phyloP scores from a whole-genome alignment of 257 asterid genomes.

The Plantago elongata region DNA sequence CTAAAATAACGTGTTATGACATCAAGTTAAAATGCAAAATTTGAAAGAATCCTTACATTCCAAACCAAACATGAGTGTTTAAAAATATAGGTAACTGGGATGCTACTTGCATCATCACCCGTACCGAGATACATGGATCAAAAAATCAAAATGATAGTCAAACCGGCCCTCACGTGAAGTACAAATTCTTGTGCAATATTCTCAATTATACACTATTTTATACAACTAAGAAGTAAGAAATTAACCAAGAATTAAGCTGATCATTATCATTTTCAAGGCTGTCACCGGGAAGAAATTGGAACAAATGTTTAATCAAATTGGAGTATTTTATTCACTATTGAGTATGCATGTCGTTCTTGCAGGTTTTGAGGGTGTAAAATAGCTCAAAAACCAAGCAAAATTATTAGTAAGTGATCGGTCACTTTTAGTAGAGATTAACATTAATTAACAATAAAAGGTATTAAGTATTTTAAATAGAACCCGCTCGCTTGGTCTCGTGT shows the following conservation, averaged over 20 bases:
- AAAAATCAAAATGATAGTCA: slow-evolving; percentile 32
- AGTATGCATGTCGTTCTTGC: slow-evolving; percentile 4
- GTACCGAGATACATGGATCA: slow-evolving; percentile 28
- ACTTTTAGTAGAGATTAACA: too few species aligned
- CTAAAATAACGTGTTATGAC: not conserved
- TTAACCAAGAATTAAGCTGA: slow-evolving; percentile 19
- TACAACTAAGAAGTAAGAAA: not conserved
- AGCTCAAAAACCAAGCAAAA: slow-evolving; percentile 49
- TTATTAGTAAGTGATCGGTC: slow-evolving; percentile 8
- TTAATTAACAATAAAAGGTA: not conserved
- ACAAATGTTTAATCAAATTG: too few species aligned
- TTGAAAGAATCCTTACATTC: not conserved
- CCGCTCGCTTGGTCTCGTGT: slow-evolving; percentile 57
- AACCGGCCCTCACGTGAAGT: slow-evolving; percentile 51
- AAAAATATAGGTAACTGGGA: slow-evolving; percentile 11
- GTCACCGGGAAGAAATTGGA: too few species aligned
- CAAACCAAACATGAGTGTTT: not conserved
- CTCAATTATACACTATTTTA: slow-evolving; percentile 9
- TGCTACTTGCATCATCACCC: too few species aligned
- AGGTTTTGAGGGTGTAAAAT: slow-evolving; percentile 20
- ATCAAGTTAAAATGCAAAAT: not conserved
- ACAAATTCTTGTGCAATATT: slow-evolving; percentile 39
- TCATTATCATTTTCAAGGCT: slow-evolving; percentile 12
- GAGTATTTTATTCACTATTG: not conserved
- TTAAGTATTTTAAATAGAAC: slow-evolving; percentile 16